Evolutionary conservation across 371 early-diverging fungal genomes (phyloP), one percentile per base, ranked within the genome.

Genomic region (Mucor indicus): DNA sequence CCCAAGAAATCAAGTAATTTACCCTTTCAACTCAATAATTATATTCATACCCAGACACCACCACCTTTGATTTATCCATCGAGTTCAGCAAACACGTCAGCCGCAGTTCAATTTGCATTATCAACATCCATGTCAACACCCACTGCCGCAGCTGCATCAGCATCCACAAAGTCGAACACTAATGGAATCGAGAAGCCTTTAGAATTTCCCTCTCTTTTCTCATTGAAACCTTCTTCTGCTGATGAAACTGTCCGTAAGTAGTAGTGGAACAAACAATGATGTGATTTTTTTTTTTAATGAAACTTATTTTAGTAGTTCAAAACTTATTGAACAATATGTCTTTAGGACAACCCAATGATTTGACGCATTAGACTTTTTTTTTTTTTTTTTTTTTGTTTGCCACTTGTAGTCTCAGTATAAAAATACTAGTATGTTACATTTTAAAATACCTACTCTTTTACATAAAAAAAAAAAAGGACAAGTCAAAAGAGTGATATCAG

Each of bases 221-320:
- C n/a, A n/a, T n/a, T n/a, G n/a, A n/a, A n/a, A n/a, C n/a, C n/a
- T n/a, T n/a, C n/a, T n/a, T n/a, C n/a, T n/a, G 45, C 48, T 36
- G 59, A 59, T 53, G 59, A 59, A 49, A 53, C 59, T 22, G 54
- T 53, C 38, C 48, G 59, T 59, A 53, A 59, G 59, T 59, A n/a
- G n/a, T n/a, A n/a, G n/a, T n/a, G n/a, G n/a, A n/a, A n/a, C n/a
- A n/a, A n/a, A n/a, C n/a, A n/a, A n/a, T n/a, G n/a, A n/a, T n/a
- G n/a, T n/a, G n/a, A n/a, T n/a, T n/a, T n/a, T n/a, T n/a, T n/a
- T n/a, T n/a, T n/a, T n/a, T n/a, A n/a, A n/a, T n/a, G n/a, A n/a
- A n/a, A 15, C 6, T 24, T 46, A 37, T 36, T 36, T 0, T 48
- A 58, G 59, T 58, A n/a, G 59, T 58, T 45, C 59, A 58, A 38